Evolutionary conservation across 2,329 filamentous ascomycete species (phyloP).

Genomic region (Aspergillus eucalypticola): DNA sequence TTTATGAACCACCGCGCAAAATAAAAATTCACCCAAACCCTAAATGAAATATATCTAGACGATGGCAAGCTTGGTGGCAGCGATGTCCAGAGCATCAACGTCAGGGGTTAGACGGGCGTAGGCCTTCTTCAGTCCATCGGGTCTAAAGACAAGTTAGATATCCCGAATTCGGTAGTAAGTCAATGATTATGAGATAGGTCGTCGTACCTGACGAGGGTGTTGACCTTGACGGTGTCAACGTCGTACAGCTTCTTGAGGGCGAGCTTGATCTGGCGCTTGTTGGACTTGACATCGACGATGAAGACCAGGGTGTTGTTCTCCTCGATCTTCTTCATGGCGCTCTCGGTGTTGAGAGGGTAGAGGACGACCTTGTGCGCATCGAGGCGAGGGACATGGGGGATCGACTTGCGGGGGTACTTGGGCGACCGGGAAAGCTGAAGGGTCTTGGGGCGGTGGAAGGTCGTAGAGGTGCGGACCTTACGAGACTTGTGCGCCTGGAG

Average conservation of each 20-base stretch:
- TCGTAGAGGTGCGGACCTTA: constrained; percentile 89
- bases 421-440: constrained; percentile 84
- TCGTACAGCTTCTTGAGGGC: constrained; percentile 99
- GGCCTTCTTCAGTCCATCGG: constrained; percentile 98
- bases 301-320: constrained; percentile 99
- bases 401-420: constrained; percentile 96
- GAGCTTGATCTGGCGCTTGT: constrained; percentile 99
- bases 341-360: constrained; percentile 99
- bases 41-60: constrained; percentile 67
- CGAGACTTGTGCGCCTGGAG: constrained; percentile 77
- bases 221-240: constrained; percentile 97
- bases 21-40: constrained; percentile 48
- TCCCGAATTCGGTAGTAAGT: background rate
- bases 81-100: constrained; percentile 98
- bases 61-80: constrained; percentile 96
- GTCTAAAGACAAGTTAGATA: constrained; percentile 53
- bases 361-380: constrained; percentile 98
- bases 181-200: constrained; percentile 5
- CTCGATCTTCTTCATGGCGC: constrained; percentile 99
- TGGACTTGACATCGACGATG: constrained; percentile 95
- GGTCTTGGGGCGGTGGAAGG: constrained; percentile 98
- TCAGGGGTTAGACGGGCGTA: constrained; percentile 93
- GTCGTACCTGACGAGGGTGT: constrained; percentile 89
- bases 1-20: constrained; percentile 44
- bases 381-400: constrained; percentile 84